Conservation (phyloP, 2,329 filamentous ascomycete genomes). For the Trichoderma atrobrunneum region DNA sequence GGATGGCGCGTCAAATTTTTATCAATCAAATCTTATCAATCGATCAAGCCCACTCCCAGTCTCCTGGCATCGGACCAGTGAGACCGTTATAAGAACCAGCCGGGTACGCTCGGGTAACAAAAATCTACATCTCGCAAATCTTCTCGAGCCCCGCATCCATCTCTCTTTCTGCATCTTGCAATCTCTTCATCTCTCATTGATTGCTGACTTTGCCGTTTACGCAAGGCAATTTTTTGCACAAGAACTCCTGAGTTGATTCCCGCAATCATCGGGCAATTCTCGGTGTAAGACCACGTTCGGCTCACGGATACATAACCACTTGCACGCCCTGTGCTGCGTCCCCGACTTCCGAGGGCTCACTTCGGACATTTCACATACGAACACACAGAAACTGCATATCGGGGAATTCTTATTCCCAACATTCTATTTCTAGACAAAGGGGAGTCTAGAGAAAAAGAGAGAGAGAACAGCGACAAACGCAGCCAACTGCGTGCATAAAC, state of each 20-base stretch:
- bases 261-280: not conserved
- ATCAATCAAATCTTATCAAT: conserved; percentile 52
- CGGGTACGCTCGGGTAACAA: conserved; percentile 30
- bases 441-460: not conserved
- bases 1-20: conserved; percentile 30
- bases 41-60: conserved; percentile 37
- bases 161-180: not conserved
- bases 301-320: not conserved
- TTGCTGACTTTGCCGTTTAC: no score
- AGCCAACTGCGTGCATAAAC: not conserved
- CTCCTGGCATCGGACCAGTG: conserved; percentile 37
- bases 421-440: not conserved
- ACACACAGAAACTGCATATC: not conserved
- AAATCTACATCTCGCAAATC: conserved; percentile 21
- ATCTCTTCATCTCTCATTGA: not conserved
- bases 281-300: conserved; percentile 1
- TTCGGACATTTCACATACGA: not conserved
- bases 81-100: conserved; percentile 14
- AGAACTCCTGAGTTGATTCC: not conserved
- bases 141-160: conserved; percentile 7
- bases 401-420: not conserved
- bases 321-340: not conserved
- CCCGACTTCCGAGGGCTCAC: not conserved
- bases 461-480: not conserved
- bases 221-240: not conserved